phyloP scores from a whole-genome alignment of 345 rosid species.

The Aquilaria malaccensis region DNA sequence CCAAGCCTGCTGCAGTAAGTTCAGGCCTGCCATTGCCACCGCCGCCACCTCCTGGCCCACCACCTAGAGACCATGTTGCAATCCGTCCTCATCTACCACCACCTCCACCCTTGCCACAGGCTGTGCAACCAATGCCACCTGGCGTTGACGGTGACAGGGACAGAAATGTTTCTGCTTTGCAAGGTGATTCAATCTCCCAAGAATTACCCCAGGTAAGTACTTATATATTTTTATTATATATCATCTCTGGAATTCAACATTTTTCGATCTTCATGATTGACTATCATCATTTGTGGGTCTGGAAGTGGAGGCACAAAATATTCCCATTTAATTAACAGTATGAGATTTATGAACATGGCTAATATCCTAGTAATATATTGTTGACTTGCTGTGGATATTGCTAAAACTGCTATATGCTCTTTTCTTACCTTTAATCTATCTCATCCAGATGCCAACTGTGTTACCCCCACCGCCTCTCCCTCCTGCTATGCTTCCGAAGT shows the following conservation, averaged over 20 bases:
- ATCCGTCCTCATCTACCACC: conserved; percentile 53
- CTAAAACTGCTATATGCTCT: background rate
- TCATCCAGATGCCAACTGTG: conserved; percentile 35
- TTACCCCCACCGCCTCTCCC: conserved; percentile 62
- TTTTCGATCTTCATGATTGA: background rate
- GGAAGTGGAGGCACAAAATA: no score
- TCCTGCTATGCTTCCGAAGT: conserved; percentile 44
- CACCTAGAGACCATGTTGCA: conserved; percentile 55
- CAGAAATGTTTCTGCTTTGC: conserved; percentile 25
- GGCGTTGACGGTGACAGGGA: conserved; percentile 42
- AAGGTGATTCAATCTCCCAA: conserved; percentile 39
- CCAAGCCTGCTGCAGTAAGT: conserved; percentile 36
- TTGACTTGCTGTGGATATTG: background rate
- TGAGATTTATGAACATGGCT: no score
- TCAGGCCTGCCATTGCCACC: conserved; percentile 54
- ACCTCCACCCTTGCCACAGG: conserved; percentile 54
- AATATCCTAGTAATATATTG: no score
- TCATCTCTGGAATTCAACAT: background rate
- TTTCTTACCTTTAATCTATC: conserved; percentile 1
- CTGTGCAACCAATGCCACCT: conserved; percentile 56
- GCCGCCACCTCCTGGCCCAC: conserved; percentile 89
- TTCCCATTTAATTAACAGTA: no score
- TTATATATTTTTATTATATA: background rate
- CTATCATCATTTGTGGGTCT: no score
- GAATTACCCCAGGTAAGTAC: conserved; percentile 42